These are phyloP conservation scores for Aspergillus haitiensis DNA, from an alignment of 495 filamentous ascomycete species.

Conservation along the genomic window DNA sequence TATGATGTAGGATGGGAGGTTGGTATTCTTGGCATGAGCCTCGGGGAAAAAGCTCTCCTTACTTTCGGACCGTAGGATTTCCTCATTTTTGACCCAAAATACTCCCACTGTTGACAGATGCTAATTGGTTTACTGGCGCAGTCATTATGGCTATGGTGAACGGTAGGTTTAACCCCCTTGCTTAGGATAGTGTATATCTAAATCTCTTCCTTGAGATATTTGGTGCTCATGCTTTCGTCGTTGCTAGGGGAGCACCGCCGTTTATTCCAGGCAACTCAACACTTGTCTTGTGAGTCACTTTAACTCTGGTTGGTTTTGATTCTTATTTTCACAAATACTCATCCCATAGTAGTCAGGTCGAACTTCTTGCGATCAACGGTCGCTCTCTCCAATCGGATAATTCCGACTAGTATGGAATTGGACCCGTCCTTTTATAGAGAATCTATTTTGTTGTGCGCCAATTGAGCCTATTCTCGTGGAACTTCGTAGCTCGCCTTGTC, in stretches of 20 bases:
- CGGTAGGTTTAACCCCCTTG: conserved; percentile 12
- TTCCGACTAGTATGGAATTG: conserved; percentile 14
- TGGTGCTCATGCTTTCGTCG: not conserved
- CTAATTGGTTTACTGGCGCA: conserved; percentile 5
- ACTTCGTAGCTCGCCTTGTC: no score
- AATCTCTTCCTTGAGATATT: not conserved
- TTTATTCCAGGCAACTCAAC: conserved; percentile 27
- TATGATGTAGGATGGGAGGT: conserved; percentile 29
- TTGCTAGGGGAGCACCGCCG: conserved; percentile 21
- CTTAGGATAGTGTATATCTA: no score
- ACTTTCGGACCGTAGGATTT: conserved; percentile 27
- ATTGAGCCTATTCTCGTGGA: no score
- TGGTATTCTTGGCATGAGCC: conserved; percentile 25
- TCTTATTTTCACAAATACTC: not conserved
- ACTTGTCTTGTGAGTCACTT: conserved; percentile 25
- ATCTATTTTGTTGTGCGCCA: no score
- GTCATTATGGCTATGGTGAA: conserved; percentile 28
- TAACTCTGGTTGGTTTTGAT: not conserved
- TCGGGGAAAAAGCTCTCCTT: conserved; percentile 27
- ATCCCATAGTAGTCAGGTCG: conserved; percentile 16
- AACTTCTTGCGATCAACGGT: conserved; percentile 25
- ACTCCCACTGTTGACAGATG: not conserved
- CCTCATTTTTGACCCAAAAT: not conserved
- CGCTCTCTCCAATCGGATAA: conserved; percentile 15
- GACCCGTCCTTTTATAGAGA: not conserved